A percentile compares a stretch with the other conserved stretches of the same genome.
phyloP scores from a whole-genome alignment of 2,329 filamentous ascomycete genomes.

The Xylaria sp. region DNA sequence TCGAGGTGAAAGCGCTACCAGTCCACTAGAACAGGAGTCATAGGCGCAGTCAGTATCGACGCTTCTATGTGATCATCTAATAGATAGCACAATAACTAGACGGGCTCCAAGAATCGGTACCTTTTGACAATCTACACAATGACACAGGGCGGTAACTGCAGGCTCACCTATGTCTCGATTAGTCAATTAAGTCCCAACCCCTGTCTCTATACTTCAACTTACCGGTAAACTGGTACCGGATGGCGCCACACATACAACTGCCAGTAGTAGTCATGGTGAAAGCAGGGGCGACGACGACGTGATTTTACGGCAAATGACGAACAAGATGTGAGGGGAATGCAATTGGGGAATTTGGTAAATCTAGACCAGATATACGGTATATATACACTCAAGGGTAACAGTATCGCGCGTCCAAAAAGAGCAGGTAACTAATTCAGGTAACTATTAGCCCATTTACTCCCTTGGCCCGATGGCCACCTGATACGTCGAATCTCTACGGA shows the following conservation, averaged over 20 bases:
- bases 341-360: not conserved
- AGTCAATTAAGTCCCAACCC: not conserved
- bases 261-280: conserved; percentile 27
- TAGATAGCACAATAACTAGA: not conserved
- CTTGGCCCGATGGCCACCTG: not conserved
- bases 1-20: conserved; percentile 25
- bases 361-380: not conserved
- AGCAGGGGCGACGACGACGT: not conserved
- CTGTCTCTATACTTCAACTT: not conserved
- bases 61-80: not conserved
- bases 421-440: not conserved
- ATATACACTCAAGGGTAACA: not conserved
- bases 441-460: not conserved
- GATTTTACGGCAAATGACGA: not conserved
- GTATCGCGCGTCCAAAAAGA: not conserved
- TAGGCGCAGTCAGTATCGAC: conserved; percentile 3
- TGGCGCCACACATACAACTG: conserved; percentile 27
- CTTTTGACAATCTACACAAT: conserved; percentile 31
- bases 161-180: conserved; percentile 25
- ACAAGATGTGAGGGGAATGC: not conserved
- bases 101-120: not conserved
- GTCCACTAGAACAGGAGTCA: conserved; percentile 11
- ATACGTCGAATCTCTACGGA: not conserved
- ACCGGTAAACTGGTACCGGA: conserved; percentile 29
- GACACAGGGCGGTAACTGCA: conserved; percentile 25